Evolutionary conservation across 305 asterid genomes (phyloP).

Genomic region (Plantago lanceolata): DNA sequence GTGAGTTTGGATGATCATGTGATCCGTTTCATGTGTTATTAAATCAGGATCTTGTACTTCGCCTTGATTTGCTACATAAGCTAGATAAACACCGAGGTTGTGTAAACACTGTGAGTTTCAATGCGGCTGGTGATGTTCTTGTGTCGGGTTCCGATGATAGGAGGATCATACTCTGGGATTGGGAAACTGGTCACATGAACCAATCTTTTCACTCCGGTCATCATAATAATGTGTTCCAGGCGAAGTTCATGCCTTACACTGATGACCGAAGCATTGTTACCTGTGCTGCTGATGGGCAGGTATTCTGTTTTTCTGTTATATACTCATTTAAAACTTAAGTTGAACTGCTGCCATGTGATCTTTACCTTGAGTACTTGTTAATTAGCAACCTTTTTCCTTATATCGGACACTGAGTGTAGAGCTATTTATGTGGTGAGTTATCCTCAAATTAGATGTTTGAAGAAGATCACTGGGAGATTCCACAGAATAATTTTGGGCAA

Average conservation of each 20-base stretch:
- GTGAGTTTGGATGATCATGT: slow-evolving; percentile 1
- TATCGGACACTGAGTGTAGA: slow-evolving; percentile 9
- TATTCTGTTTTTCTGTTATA: slow-evolving; percentile 16
- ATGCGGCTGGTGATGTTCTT: slow-evolving; percentile 56
- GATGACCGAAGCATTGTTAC: slow-evolving; percentile 79
- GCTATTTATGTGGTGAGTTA: slow-evolving; percentile 7
- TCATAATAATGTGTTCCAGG: slow-evolving; percentile 73
- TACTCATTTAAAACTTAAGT: neutral
- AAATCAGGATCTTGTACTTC: slow-evolving; percentile 71
- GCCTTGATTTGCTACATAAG: slow-evolving; percentile 59
- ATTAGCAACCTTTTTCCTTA: neutral
- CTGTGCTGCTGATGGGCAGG: slow-evolving; percentile 98
- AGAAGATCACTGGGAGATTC: neutral
- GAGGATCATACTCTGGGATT: slow-evolving; percentile 83
- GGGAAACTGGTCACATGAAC: slow-evolving; percentile 64
- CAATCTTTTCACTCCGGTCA: slow-evolving; percentile 75
- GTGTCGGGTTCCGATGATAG: slow-evolving; percentile 83
- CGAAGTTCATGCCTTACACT: slow-evolving; percentile 78
- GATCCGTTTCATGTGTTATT: slow-evolving; percentile 27
- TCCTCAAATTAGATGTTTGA: slow-evolving; percentile 8
- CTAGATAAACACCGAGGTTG: slow-evolving; percentile 76
- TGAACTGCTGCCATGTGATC: neutral
- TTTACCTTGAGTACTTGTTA: neutral
- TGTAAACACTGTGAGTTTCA: slow-evolving; percentile 81
- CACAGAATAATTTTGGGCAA: slow-evolving; percentile 1